Base-by-base conservation (phyloP, 2,329 filamentous ascomycete species). In the Beauveria pseudobassiana region DNA sequence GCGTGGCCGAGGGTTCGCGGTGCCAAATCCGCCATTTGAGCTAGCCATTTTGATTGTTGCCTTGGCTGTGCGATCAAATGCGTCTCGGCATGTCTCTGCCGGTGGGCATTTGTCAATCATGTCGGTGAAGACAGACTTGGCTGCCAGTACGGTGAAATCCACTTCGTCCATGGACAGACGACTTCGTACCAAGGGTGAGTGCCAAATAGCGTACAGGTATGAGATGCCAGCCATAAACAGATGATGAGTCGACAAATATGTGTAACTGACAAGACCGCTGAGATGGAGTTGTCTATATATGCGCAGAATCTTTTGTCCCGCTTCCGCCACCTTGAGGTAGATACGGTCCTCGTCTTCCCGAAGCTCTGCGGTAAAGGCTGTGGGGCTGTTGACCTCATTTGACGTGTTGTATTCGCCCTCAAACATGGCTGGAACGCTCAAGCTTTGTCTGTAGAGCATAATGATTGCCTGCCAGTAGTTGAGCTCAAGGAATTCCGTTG, bases 381-480 rank as follows among this genome's bases (percentile, higher is more conserved):
- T 82, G 3, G 84, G 83, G 66, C 83, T 86, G 67, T 86, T 82
- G 38, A 88, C 83, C 67, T 88, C 85, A 63, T 83, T 82, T 5
- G 84, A 82, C 1, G 84, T 84, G 67, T 85, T 82, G 67, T 87
- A 86, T 74, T 97, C 93, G 59, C 87, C 87, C 59, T 93, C 91
- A 62, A 98, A 86, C 69, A 92, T 86, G 46, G 89, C 85, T 1
- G 93, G 93, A 20, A 96, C 90, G 54, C 90, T 89, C 64, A 96
- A 75, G 73, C 92, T 95, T 74, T 96, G 93, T 61, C 93, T 83
- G 73, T 98, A 98, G 22, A 98, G 83, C 88, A 97, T 92, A 67
- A 97, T 96, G 64, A 98, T 87, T 3, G 92, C 91, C 73, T 97
- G 93, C 93, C 93, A 98, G 75, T 98, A 98, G 73, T 98, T 98